Evolutionary conservation across 2,329 filamentous ascomycete species (phyloP).

Genomic region (Nigrospora sphaerica): DNA sequence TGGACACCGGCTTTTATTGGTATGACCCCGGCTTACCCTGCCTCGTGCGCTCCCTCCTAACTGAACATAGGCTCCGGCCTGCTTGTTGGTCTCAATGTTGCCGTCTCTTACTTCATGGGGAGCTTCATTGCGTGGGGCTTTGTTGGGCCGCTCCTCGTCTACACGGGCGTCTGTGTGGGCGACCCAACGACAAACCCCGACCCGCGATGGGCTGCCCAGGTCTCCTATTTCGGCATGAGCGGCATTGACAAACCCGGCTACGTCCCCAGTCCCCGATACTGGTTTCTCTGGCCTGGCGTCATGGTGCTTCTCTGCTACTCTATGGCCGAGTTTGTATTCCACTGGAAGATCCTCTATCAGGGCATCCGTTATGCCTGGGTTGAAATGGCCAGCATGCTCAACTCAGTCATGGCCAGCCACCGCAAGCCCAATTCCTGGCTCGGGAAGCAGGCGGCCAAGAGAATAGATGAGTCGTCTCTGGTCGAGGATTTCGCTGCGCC

Average conservation of each 20-base stretch:
- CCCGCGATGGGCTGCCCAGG: neutral
- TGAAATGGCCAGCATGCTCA: conserved; percentile 33
- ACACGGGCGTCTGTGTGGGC: conserved; percentile 41
- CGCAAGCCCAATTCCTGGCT: conserved; percentile 26
- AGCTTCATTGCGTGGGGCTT: conserved; percentile 48
- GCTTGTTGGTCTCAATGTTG: conserved; percentile 51
- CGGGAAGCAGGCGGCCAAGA: conserved; percentile 6
- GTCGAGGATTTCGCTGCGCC: conserved; percentile 9
- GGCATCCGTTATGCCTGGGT: conserved; percentile 40
- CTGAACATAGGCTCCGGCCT: conserved; percentile 53
- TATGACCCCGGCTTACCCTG: conserved; percentile 6
- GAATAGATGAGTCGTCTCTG: conserved; percentile 1
- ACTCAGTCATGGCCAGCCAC: conserved; percentile 25
- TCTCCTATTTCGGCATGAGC: neutral
- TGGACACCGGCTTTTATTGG: conserved; percentile 46
- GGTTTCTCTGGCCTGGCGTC: conserved; percentile 34
- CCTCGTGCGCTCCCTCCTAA: neutral
- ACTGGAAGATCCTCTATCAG: conserved; percentile 25
- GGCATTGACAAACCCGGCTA: neutral
- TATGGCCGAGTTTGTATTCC: conserved; percentile 25
- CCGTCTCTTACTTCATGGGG: conserved; percentile 49
- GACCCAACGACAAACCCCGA: conserved; percentile 5
- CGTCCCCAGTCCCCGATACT: conserved; percentile 10
- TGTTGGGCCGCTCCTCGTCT: conserved; percentile 50
- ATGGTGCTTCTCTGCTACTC: conserved; percentile 32